Base-by-base conservation (phyloP, 202 grass and related monocot species). In the Hordeum pubiflorum region DNA sequence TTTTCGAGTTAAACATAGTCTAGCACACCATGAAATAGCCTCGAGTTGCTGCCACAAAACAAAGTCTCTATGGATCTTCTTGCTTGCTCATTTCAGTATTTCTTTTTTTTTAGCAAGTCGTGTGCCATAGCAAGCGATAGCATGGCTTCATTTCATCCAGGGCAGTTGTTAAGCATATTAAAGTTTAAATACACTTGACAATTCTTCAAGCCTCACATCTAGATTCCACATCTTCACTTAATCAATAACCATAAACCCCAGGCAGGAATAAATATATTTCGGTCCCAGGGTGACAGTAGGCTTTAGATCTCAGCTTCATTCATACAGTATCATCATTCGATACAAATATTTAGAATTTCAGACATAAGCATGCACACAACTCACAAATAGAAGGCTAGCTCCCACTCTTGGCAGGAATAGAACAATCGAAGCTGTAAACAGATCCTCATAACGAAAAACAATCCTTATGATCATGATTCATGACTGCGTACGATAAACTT, bases 231-330 rank as follows among this genome's bases (percentile, higher is more conserved):
- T 31, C 20, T 41, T 37, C 29, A 34, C 43, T 38, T 39, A 4
- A 18, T 20, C 15, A 44, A 76, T 33, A 32, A 26, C 12, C 0
- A 34, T 43, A 40, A 41, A 15, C 22, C 15, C 14, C 15, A 41
- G 26, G 8, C 18, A 63, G 11, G 23, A 79, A 26, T 20, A 38
- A 38, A 15, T 17, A 68, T 29, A 56, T n/a, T 18, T 68, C 12
- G 20, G 3, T 26, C 4, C 32, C 34, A 18, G 1, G 21, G 23
- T 40, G 22, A 27, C 9, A 74, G 48, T 13, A 67, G 12, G 12
- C 13, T 68, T 52, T 41, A 82, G 20, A 81, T 78, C 67, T 82
- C 1, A 82, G 67, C 24, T 27, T 73, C 66, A 29, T 13, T 64
- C 12, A 70, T 13, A 60, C 1, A 74, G 12, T 32, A 75, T 6